Base-by-base conservation (phyloP, 2,329 filamentous ascomycete species). In the Colletotrichum siamense region DNA sequence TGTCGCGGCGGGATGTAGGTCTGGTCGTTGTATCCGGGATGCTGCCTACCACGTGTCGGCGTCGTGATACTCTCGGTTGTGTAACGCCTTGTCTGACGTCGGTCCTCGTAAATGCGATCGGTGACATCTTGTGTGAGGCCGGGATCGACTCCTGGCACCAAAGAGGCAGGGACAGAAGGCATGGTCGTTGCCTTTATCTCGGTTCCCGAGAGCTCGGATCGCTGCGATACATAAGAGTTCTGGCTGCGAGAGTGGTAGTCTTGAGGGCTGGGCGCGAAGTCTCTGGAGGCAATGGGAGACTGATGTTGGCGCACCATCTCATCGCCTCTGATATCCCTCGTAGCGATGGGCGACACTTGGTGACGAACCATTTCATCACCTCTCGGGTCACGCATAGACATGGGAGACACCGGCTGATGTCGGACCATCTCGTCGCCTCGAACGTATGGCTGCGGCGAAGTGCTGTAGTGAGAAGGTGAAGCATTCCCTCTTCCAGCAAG, bases 61-160 rank as follows among this genome's bases (percentile, higher is more conserved):
- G 86, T 86, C 16, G 82, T 82, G 77, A 85, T 83, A 81, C 79
- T 87, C 63, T 83, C 85, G 13, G 81, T 79, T 36, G 87, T 85
- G 77, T 91, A 88, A 68, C 87, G 86, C 55, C 85, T 82, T 28
- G 88, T 87, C 30, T 86, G 84, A 9, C 86, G 87, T 69, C 88
- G 88, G 26, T 92, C 91, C 63, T 91, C 87, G 62, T 91, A 88
- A 65, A 91, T 88, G n/a, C 89, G 87, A 4, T 92, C 89, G 2
- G 89, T 85, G n/a, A 92, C 86, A 79, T 93, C 91, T 70, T 89
- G 88, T 1, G 90, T 88, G 44, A 92, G 83, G 22, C 81, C 82
- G 5, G 90, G 90, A 77, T 93, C 91, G 30, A 92, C 86, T 5
- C 91, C 92, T n/a, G 92, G 90, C 9, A 93, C 88, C 26, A 94